Conservation (phyloP, 306 rosid species). For the Lathyrus aphaca region DNA sequence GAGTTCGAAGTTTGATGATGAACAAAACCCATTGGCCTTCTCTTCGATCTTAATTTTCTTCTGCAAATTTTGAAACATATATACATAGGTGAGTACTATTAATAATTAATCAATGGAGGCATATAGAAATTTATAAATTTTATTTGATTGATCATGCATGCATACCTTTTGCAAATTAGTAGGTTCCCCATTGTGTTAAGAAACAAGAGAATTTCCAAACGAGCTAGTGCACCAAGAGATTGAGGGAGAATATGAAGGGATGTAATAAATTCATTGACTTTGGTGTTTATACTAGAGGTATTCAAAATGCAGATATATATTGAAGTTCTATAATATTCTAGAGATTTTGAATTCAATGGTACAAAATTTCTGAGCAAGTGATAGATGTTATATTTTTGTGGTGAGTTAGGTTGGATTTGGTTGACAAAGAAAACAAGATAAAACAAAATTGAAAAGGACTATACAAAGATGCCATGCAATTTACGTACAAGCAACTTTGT, state of each 20-base stretch:
- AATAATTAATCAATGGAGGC: neutral
- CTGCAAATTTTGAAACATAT: conserved; percentile 20
- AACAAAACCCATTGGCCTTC: conserved; percentile 39
- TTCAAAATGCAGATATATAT: neutral
- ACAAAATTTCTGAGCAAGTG: neutral
- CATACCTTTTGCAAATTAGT: conserved; percentile 47
- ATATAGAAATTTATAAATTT: neutral
- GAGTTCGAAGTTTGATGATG: conserved; percentile 46
- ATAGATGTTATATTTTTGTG: conserved; percentile 35
- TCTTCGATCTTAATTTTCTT: conserved; percentile 39
- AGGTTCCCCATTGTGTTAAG: conserved; percentile 45
- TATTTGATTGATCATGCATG: neutral
- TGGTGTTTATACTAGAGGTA: conserved; percentile 2
- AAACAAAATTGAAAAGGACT: conserved; percentile 52
- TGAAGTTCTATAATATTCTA: conserved; percentile 36
- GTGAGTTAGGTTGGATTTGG: conserved; percentile 48
- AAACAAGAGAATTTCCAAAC: neutral
- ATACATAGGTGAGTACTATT: neutral
- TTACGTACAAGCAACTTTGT: conserved; percentile 38
- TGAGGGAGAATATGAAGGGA: too few species aligned
- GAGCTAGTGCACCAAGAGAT: neutral
- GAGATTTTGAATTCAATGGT: conserved; percentile 39
- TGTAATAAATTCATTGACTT: conserved; percentile 31
- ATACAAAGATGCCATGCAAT: conserved; percentile 11
- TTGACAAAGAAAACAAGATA: conserved; percentile 50